Evolutionary conservation across 495 filamentous ascomycete species (phyloP).

Genomic region (Tuber calosporum): DNA sequence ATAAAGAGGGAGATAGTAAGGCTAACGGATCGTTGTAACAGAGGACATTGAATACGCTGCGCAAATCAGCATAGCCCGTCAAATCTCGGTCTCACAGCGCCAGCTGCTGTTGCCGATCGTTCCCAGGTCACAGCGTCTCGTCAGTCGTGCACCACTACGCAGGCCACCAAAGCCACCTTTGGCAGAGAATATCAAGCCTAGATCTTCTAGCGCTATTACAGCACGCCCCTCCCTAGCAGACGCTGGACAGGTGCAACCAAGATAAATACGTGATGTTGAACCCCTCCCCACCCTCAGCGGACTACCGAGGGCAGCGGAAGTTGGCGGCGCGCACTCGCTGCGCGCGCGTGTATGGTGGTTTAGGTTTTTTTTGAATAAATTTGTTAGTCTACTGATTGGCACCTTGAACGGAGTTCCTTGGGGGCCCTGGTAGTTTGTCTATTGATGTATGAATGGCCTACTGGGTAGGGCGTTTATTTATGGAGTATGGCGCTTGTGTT

Average conservation of each 20-base stretch:
- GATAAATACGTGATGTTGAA: no score
- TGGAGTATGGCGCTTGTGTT: neutral
- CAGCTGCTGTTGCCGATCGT: constrained; percentile 38
- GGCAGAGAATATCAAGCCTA: neutral
- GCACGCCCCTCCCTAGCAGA: neutral
- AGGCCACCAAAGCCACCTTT: constrained; percentile 3
- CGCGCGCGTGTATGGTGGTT: neutral
- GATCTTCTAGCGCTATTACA: neutral
- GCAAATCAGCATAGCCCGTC: constrained; percentile 38
- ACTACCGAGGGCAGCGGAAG: neutral
- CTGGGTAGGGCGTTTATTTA: neutral
- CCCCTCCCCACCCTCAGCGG: neutral
- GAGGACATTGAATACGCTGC: constrained; percentile 36
- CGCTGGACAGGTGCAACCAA: no score
- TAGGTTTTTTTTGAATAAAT: neutral
- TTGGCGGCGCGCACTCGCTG: neutral
- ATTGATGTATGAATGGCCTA: neutral
- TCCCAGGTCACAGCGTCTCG: constrained; percentile 33
- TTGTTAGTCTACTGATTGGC: neutral
- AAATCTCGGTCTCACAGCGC: constrained; percentile 36
- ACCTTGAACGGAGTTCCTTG: neutral
- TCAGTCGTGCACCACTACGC: constrained; percentile 27
- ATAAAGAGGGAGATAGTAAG: neutral
- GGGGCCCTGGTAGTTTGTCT: neutral
- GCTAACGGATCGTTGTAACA: constrained; percentile 16